phyloP scores from a whole-genome alignment of 352 stramenopile genomes.

The Globisporangium irregulare region DNA sequence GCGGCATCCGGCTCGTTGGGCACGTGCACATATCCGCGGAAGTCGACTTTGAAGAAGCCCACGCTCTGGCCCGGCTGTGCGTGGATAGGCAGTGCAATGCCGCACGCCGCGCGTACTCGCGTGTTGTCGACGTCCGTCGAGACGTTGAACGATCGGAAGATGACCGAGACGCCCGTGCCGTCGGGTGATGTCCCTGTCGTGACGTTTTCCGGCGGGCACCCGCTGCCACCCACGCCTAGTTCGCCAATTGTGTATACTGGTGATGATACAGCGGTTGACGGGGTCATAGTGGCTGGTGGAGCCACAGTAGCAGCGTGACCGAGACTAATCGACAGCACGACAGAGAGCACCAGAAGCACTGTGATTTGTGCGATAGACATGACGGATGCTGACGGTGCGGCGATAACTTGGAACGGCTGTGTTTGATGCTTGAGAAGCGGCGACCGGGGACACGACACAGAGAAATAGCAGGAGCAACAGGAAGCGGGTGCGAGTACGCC shows the following conservation, averaged over 20 bases:
- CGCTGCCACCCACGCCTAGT: slow-evolving; percentile 20
- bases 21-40: slow-evolving; percentile 32
- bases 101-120: slow-evolving; percentile 21
- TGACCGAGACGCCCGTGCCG: slow-evolving; percentile 25
- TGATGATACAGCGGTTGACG: background rate
- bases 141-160: slow-evolving; percentile 23
- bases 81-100: slow-evolving; percentile 26
- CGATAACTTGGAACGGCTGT: background rate
- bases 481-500: slow-evolving; percentile 4
- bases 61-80: slow-evolving; percentile 18
- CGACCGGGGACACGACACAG: background rate
- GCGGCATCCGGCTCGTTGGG: slow-evolving; percentile 12
- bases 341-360: background rate
- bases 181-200: slow-evolving; percentile 13
- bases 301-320: background rate
- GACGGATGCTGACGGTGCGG: background rate
- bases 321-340: background rate
- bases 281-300: background rate
- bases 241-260: slow-evolving; percentile 18
- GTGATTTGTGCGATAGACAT: background rate
- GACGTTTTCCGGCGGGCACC: slow-evolving; percentile 17
- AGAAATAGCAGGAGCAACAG: background rate
- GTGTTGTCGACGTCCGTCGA: slow-evolving; percentile 1
- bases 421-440: too few relatives aligned
- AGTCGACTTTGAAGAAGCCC: slow-evolving; percentile 37